Base-by-base conservation (phyloP, 805 yeast species). In the Teunomyces funiuensis region DNA sequence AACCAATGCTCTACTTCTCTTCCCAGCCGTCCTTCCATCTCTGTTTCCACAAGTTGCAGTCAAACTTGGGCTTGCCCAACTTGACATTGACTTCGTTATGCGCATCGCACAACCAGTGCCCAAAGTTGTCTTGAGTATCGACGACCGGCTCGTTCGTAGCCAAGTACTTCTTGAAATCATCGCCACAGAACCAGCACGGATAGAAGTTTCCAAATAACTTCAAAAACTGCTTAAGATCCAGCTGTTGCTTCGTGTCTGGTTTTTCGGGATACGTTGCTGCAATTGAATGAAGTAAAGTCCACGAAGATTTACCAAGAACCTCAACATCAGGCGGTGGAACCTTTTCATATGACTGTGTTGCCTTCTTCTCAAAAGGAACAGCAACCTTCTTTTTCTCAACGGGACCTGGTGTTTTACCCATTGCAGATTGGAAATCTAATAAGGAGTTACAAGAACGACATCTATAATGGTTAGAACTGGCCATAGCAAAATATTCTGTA, bases 11-110 rank as follows among this genome's bases (percentile, higher is more conserved):
- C 14, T 15, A 23, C 20, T 23, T 25, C 28, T 36, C 31, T 9
- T 85, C 84, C 97, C 96, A 89, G 0, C 97, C 97, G 53, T 88
- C 95, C 51, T 77, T 82, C 99, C 99, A 91, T 57, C 99, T 80
- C 54, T 85, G 80, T 58, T 83, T 83, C 99, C 99, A 93, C 49
- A 86, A 73, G 43, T 81, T 71, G 55, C 98, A 91, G 58, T 91
- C 89, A 58, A 93, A 93, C 42, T 69, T 70, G 5, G 87, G 88
- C 63, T 93, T 93, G 1, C 96, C 95, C 19, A 91, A 60, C 60
- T 89, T 90, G 14, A 60, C 70, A 61, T 93, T 93, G n/a, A 93
- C 98, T 27, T 78, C 86, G 57, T 93, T 93, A 65, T 93, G 99
- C 2, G 98, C 98, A 46, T 82, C 85, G 65, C 98, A 93, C 41